Evolutionary conservation across 352 stramenopile genomes (phyloP), one percentile per base, ranked within the genome.

Genomic region (Globisporangium lucens): DNA sequence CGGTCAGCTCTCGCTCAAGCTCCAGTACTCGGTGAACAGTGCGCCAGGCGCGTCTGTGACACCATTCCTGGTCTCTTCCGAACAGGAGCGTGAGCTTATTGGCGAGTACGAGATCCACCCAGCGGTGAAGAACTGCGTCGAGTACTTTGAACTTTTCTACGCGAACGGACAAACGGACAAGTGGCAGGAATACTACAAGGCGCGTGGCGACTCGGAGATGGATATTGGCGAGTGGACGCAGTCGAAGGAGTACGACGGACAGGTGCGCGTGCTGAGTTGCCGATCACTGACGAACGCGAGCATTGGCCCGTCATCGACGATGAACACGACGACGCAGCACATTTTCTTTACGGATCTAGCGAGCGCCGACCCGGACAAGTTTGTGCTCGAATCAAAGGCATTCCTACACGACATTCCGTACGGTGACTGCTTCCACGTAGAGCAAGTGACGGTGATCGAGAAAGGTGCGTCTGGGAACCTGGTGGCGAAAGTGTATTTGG

Each of bases 401-500:
- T 74, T 87, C 41, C 71, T 95, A 61, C 87, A 94, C 68, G 87
- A 95, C 41, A 95, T 95, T 66, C 87, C 87, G 13, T 95, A 95
- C 62, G 87, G 87, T 38, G 87, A 95, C 58, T 94, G 85, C 69
- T 95, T 95, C 63, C 84, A 81, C 2, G 85, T 95, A 24, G 87
- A 95, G 70, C 77, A 88, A 55, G 75, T 91, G 27, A 78, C 70
- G 27, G 70, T 88, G 2, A 71, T 93, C n/a, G 83, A 91, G 43
- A 75, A 77, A 30, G 58, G 72, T 10, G 49, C 73, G 22, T 75
- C 75, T 8, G 85, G 63, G 1, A 76, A 75, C 38, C 60, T 90
- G 3, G 75, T 93, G 29, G 83, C 61, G 22, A 87, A 90, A 43
- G 73, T 86, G 12, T 93, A 87, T 41, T 47, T 95, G 17, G 87